These are phyloP conservation scores for Furcasterigmium sp. DNA, from an alignment of 2,329 filamentous ascomycete species.

Conservation along the genomic window DNA sequence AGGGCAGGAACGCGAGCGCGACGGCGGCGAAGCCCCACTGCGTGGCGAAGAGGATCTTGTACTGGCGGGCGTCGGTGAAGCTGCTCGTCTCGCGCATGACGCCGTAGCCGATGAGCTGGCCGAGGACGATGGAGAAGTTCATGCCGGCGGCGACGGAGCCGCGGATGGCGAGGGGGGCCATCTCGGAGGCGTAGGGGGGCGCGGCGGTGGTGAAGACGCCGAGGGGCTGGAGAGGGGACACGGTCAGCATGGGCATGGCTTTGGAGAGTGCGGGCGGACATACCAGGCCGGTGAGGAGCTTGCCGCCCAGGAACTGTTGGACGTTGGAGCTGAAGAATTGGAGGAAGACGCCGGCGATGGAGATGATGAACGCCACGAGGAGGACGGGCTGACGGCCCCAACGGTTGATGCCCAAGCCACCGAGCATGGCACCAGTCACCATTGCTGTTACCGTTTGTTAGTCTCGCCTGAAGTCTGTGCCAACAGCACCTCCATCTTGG, in stretches of 20 bases:
- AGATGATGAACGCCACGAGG: constrained; percentile 34
- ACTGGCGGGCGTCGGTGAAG: constrained; percentile 15
- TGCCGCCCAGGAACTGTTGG: constrained; percentile 26
- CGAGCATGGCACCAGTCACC: constrained; percentile 26
- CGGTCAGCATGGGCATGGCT: too few relatives aligned
- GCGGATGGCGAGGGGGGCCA: constrained; percentile 17
- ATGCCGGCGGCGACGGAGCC: constrained; percentile 16
- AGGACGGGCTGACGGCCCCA: constrained; percentile 37
- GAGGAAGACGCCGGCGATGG: constrained; percentile 36
- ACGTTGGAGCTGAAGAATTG: constrained; percentile 31
- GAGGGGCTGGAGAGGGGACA: constrained; percentile 3
- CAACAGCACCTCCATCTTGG: too few relatives aligned
- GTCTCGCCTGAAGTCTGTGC: too few relatives aligned
- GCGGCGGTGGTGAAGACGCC: constrained; percentile 15
- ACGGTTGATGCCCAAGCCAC: constrained; percentile 15
- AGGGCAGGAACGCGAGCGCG: constrained; percentile 20
- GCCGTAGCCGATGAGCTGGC: constrained; percentile 10
- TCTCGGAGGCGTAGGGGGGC: constrained; percentile 15
- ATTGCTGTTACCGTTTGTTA: neutral
- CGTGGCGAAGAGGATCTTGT: constrained; percentile 22
- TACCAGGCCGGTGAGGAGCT: constrained; percentile 11
- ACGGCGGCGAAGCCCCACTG: constrained; percentile 24
- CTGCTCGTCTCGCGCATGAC: constrained; percentile 17
- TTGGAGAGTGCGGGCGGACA: too few relatives aligned
- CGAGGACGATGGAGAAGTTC: constrained; percentile 13